These are phyloP conservation scores for Geotrichum siamense DNA, from an alignment of 1,139 yeast genomes.

Conservation along the genomic window DNA sequence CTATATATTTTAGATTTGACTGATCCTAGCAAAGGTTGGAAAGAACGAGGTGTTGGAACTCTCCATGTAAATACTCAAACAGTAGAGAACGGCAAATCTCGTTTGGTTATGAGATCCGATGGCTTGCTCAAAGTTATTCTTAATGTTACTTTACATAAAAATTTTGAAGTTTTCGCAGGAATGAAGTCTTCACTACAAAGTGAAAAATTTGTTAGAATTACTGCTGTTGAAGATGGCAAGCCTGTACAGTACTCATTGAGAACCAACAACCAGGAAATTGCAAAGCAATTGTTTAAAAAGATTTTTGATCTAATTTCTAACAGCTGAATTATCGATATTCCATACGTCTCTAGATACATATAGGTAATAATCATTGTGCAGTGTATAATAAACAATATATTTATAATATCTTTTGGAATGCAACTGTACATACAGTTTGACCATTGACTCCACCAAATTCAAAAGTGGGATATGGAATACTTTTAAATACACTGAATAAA, in stretches of 20 bases:
- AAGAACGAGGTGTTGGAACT: conserved; percentile 87
- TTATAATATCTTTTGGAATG: conserved; percentile 39
- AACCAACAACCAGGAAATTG: conserved; percentile 55
- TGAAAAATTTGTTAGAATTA: conserved; percentile 72
- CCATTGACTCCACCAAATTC: conserved; percentile 88
- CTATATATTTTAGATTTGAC: conserved; percentile 67
- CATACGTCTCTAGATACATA: too few relatives aligned
- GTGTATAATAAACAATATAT: neutral
- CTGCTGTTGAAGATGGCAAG: conserved; percentile 49
- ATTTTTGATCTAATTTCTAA: neutral
- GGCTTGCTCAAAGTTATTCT: conserved; percentile 78
- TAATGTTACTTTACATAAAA: conserved; percentile 58
- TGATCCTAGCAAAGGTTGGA: conserved; percentile 74
- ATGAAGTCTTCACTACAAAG: conserved; percentile 73
- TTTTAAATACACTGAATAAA: conserved; percentile 51
- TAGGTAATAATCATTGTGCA: too few relatives aligned
- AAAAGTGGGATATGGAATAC: conserved; percentile 68
- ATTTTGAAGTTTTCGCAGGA: conserved; percentile 62
- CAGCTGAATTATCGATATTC: too few relatives aligned
- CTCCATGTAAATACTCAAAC: conserved; percentile 66
- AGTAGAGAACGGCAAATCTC: conserved; percentile 34
- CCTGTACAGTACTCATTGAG: conserved; percentile 82
- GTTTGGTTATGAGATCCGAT: conserved; percentile 87
- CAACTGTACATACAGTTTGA: conserved; percentile 78
- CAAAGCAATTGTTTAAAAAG: conserved; percentile 46